Evolutionary conservation across 805 yeast species (phyloP), one percentile per base, ranked within the genome.

Genomic region (Candida xyloterini): DNA sequence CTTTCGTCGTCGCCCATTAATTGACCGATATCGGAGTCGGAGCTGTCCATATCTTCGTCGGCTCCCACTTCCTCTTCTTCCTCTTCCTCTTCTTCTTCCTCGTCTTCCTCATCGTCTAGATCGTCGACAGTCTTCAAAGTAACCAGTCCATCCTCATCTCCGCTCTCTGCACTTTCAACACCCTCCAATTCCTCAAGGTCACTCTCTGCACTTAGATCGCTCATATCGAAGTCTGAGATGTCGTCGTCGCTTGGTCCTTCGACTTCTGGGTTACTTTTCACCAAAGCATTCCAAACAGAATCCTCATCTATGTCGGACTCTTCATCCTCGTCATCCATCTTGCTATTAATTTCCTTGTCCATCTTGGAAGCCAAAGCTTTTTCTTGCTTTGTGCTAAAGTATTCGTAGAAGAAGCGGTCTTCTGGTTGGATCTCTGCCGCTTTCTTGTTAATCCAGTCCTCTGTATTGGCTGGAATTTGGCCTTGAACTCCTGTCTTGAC

Each of bases 381-480:
- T 58, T 61, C 74, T 50, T 75, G 75, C 57, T 82, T 82, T 18
- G 74, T 69, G 15, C 78, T 69, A 66, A 90, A 90, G 67, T 87
- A 90, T 59, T 87, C 88, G 61, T 81, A 79, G 74, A 87, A 88
- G 67, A 91, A 91, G 55, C 74, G 68, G 61, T 91, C 99, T 47
- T 88, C 95, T 1, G 95, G 96, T 44, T 75, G 84, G 40, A 91
- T 73, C 31, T 81, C 81, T 21, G 71, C 74, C 1, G 74, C 71
- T 50, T 72, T 79, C 60, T 73, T 78, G 43, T 71, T 70, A 37
- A 80, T 65, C 98, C 98, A 91, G 60, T 89, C 82, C 51, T 83
- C 81, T 7, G 93, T 76, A 56, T 90, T 89, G 4, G 77, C 95
- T 2, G 98, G 96, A 10, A 74, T 58, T n/a, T 70, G 75, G 4